A percentile compares a stretch with the other conserved stretches of the same genome.
Evolutionary conservation across 2,329 filamentous ascomycete species (phyloP).

Genomic region (Xylaria sp.): DNA sequence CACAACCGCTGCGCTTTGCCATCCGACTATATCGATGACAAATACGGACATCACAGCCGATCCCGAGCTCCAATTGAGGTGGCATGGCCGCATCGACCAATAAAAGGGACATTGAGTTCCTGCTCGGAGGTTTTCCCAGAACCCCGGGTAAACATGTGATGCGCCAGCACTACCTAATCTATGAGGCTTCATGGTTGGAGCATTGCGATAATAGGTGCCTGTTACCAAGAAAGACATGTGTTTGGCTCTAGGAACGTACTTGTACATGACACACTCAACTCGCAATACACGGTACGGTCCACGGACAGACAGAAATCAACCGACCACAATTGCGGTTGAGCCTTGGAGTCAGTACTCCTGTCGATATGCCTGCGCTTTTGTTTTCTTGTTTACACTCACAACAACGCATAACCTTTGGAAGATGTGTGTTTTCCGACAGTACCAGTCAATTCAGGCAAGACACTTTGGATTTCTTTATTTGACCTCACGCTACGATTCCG

Average conservation of each 20-base stretch:
- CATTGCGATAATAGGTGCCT: constrained; percentile 47
- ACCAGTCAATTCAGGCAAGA: constrained; percentile 25
- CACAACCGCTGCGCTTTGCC: background rate
- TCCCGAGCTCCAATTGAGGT: background rate
- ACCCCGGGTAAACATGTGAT: constrained; percentile 15
- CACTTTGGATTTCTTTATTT: constrained; percentile 1
- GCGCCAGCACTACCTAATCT: constrained; percentile 31
- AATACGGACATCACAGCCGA: background rate
- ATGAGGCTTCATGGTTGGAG: constrained; percentile 50
- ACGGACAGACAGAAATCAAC: background rate
- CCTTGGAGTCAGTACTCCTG: background rate
- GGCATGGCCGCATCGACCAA: background rate
- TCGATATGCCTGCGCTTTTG: constrained; percentile 30
- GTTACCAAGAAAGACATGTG: background rate
- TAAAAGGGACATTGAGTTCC: background rate
- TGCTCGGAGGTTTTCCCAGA: background rate
- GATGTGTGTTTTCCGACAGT: constrained; percentile 30
- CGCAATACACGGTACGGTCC: background rate
- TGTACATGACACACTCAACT: background rate
- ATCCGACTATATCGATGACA: background rate
- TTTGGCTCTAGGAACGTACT: too few relatives aligned
- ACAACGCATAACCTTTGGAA: constrained; percentile 32
- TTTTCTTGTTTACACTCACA: constrained; percentile 44
- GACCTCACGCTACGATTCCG: constrained; percentile 8
- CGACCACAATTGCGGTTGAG: background rate